phyloP scores from a whole-genome alignment of 305 asterid species.

The Fraxinus greggii region DNA sequence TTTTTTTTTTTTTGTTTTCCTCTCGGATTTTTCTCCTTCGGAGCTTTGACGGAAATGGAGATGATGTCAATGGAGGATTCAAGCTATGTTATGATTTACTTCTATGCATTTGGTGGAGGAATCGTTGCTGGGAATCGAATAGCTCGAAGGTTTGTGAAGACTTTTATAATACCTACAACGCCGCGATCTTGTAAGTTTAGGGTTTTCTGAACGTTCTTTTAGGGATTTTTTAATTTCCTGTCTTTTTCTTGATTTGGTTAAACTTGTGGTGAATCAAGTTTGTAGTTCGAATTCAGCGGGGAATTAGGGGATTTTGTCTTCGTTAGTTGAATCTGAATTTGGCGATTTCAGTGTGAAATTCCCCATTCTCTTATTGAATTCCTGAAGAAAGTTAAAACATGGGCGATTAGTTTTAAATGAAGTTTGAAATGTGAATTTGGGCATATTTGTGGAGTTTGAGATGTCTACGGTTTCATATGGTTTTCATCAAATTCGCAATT shows the following conservation, averaged over 20 bases:
- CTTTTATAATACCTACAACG: conserved; percentile 50
- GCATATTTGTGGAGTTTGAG: conserved; percentile 13
- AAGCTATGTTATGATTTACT: conserved; percentile 31
- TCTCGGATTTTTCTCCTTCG: background rate
- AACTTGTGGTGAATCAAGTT: conserved; percentile 5
- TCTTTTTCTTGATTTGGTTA: conserved; percentile 2
- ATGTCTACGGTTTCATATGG: conserved; percentile 1
- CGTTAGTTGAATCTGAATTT: background rate
- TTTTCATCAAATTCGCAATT: background rate
- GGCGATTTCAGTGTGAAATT: conserved; percentile 17
- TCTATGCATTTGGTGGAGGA: conserved; percentile 49
- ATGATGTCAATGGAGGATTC: conserved; percentile 55
- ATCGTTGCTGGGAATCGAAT: conserved; percentile 65
- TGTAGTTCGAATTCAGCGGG: background rate
- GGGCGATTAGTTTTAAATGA: background rate
- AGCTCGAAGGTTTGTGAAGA: conserved; percentile 43
- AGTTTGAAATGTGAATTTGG: conserved; percentile 13
- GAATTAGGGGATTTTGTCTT: conserved; percentile 23
- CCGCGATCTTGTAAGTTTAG: conserved; percentile 75
- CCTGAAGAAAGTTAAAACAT: background rate
- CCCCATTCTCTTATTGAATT: background rate
- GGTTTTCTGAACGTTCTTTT: conserved; percentile 41
- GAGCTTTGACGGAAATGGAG: conserved; percentile 38
- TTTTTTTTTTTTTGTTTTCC: background rate
- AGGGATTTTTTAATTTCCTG: conserved; percentile 34